A percentile compares a stretch with the other conserved stretches of the same genome.
phyloP scores from a whole-genome alignment of 768 basidiomycete species.

The Leucosporidium creatinivorum region DNA sequence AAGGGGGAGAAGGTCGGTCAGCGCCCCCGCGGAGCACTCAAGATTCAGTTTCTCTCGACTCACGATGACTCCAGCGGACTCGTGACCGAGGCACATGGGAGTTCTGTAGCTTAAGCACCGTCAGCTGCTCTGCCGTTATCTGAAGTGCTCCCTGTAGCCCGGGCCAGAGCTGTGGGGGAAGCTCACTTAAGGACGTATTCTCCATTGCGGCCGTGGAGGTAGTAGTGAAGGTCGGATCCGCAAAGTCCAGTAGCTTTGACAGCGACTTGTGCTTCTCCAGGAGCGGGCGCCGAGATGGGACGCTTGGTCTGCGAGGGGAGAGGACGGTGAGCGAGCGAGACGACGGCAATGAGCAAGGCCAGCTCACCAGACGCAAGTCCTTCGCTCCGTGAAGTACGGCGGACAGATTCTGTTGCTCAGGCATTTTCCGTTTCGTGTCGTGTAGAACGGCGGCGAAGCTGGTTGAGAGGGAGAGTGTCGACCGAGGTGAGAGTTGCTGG shows the following conservation, averaged over 20 bases:
- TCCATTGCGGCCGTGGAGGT: constrained; percentile 10
- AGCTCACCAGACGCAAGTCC: constrained; percentile 62
- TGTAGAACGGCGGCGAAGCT: no score
- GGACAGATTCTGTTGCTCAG: constrained; percentile 47
- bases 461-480: no score
- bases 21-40: no score
- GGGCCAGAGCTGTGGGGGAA: no score
- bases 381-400: constrained; percentile 75
- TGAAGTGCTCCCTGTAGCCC: no score
- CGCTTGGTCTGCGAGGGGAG: constrained; percentile 50
- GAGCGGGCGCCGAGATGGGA: constrained; percentile 60
- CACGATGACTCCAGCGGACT: constrained; percentile 70
- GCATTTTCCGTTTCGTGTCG: no score
- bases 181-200: not conserved
- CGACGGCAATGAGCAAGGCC: not conserved
- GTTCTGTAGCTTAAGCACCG: constrained; percentile 43
- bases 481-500: no score
- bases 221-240: constrained; percentile 60
- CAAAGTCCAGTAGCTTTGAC: constrained; percentile 82
- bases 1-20: not conserved
- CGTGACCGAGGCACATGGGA: constrained; percentile 88
- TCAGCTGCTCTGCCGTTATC: constrained; percentile 82
- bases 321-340: constrained; percentile 1
- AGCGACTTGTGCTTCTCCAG: constrained; percentile 70
- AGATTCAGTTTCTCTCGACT: not conserved